A percentile compares a stretch with the other conserved stretches of the same genome.
These are phyloP conservation scores for Allomyces arbusculus DNA, from an alignment of 192 early-diverging fungal species.

Conservation along the genomic window DNA sequence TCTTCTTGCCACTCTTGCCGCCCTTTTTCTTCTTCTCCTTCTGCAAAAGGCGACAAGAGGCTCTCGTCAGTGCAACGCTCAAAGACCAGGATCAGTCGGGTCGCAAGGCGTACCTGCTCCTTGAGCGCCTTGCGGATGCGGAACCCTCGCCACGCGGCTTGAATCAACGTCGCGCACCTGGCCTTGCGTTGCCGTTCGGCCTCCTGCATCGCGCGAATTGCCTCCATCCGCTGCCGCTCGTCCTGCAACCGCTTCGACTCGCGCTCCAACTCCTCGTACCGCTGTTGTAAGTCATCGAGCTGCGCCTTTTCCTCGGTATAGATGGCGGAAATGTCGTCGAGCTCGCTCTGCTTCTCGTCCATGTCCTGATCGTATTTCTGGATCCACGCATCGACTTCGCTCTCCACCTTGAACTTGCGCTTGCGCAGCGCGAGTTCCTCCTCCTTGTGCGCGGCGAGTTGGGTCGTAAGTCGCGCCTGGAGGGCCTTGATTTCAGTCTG, in stretches of 20 bases:
- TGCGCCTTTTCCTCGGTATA: slow-evolving; percentile 31
- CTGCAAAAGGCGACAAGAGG: neutral
- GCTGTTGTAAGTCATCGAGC: slow-evolving; percentile 25
- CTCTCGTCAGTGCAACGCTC: too few species aligned
- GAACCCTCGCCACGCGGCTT: slow-evolving; percentile 22
- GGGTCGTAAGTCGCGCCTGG: slow-evolving; percentile 9
- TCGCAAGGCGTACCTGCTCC: slow-evolving; percentile 5
- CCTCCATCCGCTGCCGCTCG: slow-evolving; percentile 7
- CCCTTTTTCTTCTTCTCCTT: neutral
- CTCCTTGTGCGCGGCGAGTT: slow-evolving; percentile 17
- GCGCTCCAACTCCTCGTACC: slow-evolving; percentile 19
- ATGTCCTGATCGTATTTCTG: slow-evolving; percentile 45
- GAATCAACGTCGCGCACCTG: slow-evolving; percentile 17
- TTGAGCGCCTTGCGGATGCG: slow-evolving; percentile 17
- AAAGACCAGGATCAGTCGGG: too few species aligned
- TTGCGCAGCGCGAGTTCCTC: slow-evolving; percentile 32
- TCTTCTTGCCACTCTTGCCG: slow-evolving; percentile 4
- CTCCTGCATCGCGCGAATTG: slow-evolving; percentile 13
- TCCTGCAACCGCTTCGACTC: slow-evolving; percentile 29
- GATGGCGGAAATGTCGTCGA: slow-evolving; percentile 31
- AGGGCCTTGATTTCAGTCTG: slow-evolving; percentile 14
- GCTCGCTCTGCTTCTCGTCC: slow-evolving; percentile 33
- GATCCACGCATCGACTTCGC: slow-evolving; percentile 44
- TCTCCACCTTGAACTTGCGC: slow-evolving; percentile 35
- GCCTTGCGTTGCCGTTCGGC: slow-evolving; percentile 6